Base-by-base conservation (phyloP, 2,329 filamentous ascomycete genomes). In the Zymoseptoria tritici region DNA sequence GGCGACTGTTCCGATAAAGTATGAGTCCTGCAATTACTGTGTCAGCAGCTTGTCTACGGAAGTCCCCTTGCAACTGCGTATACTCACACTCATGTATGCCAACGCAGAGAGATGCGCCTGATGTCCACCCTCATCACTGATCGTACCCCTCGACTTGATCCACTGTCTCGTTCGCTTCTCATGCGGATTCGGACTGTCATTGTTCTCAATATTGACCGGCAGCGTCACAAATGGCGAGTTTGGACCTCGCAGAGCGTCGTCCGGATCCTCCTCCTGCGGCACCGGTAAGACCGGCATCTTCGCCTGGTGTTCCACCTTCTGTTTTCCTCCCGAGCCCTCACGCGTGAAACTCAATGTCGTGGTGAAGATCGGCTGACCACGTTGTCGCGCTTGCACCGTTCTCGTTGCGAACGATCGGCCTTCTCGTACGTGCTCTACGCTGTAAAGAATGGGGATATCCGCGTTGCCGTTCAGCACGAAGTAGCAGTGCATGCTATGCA, bases 401-500 rank as follows among this genome's bases (percentile, higher is more conserved):
- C 94, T 83, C 46, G 94, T 97, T 57, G 90, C 87, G 74, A 92
- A 99, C 56, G 88, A 92, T 61, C 88, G 86, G 8, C 94, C 94
- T 72, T 96, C 91, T 58, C 94, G 87, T 54, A 99, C 91, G 56
- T 90, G 85, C 78, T 97, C 94, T 53, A 99, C 94, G 72, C 97
- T 90, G 78, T 96, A 97, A 63, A 97, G 82, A 66, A 97, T 89
- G 31, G 94, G 93, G 19, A 94, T 87, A 61, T 88, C 85, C 11
- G 85, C 82, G 71, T 93, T 89, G 26, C 94, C 94, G 4, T 93
- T 92, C 1, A 97, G 85, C 36, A 99, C 86, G 75, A 99, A 99
- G 80, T 97, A 99, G 83, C 94, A 97, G 82, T 99, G 94, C 89
- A 96, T 97, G 72, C 88, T 93, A 80, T 99, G 94, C 55, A 94